These are phyloP conservation scores for Nidula niveotomentosa DNA, from an alignment of 1,284 basidiomycete genomes.

Conservation along the genomic window DNA sequence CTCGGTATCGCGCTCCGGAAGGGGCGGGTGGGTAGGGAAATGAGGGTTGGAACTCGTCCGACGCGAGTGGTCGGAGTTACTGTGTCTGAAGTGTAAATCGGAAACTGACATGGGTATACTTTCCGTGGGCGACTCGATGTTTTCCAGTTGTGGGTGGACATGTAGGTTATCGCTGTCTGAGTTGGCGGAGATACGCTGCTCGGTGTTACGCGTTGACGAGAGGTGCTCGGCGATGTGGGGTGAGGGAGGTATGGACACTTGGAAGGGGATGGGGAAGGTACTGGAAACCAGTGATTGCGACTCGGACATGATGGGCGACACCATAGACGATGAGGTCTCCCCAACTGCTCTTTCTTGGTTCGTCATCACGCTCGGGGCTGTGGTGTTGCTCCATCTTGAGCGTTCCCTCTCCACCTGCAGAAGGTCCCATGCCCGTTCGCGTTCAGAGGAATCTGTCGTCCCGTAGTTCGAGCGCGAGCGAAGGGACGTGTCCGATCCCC, in stretches of 20 bases:
- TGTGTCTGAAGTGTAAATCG: conserved; percentile 62
- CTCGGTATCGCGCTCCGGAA: conserved; percentile 31
- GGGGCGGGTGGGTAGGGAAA: conserved; percentile 51
- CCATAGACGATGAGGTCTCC: not conserved
- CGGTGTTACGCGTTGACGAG: conserved; percentile 4
- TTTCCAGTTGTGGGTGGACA: conserved; percentile 18
- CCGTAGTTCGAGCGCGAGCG: conserved; percentile 29
- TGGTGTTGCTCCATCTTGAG: conserved; percentile 37
- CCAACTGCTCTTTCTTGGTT: not conserved
- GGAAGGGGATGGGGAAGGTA: conserved; percentile 36
- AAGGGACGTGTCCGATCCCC: conserved; percentile 44
- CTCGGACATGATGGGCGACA: conserved; percentile 12
- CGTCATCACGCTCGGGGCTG: conserved; percentile 18
- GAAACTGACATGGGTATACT: conserved; percentile 70
- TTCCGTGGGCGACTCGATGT: conserved; percentile 55
- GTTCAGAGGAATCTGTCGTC: conserved; percentile 9
- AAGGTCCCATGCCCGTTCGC: conserved; percentile 5
- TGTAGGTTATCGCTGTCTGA: conserved; percentile 8
- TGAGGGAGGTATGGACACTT: conserved; percentile 40
- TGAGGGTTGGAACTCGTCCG: conserved; percentile 34
- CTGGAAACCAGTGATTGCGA: conserved; percentile 13
- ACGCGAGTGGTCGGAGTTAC: conserved; percentile 37
- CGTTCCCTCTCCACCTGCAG: conserved; percentile 9
- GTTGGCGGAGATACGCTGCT: conserved; percentile 10
- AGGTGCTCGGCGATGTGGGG: conserved; percentile 26